These are phyloP conservation scores for Termitomyces sp. DNA, from an alignment of 768 basidiomycete genomes.

Conservation along the genomic window DNA sequence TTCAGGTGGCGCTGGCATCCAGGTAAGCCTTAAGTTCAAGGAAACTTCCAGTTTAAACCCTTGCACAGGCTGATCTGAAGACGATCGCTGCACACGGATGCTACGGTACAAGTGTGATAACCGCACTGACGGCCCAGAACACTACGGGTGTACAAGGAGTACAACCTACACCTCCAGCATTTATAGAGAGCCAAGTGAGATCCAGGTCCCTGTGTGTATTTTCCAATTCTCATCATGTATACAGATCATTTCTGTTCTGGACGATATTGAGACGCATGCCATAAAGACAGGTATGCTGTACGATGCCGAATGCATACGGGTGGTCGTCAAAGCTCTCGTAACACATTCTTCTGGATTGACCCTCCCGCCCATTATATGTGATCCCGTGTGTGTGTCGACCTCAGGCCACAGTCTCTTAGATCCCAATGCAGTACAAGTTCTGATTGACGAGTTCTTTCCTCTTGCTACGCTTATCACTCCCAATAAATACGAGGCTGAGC, in stretches of 20 bases:
- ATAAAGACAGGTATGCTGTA: slow-evolving; percentile 93
- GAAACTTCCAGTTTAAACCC: neutral
- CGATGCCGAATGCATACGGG: slow-evolving; percentile 44
- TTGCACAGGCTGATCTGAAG: slow-evolving; percentile 73
- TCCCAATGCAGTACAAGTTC: slow-evolving; percentile 51
- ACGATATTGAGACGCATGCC: slow-evolving; percentile 63
- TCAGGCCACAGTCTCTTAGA: slow-evolving; percentile 78
- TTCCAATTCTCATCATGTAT: slow-evolving; percentile 1
- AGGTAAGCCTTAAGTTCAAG: slow-evolving; percentile 37
- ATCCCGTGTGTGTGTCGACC: slow-evolving; percentile 90
- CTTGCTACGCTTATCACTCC: slow-evolving; percentile 74
- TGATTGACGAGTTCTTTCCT: slow-evolving; percentile 66
- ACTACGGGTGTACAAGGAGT: slow-evolving; percentile 78
- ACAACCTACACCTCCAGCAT: slow-evolving; percentile 58
- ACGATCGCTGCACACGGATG: slow-evolving; percentile 74
- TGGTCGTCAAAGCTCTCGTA: slow-evolving; percentile 47
- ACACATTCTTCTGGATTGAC: slow-evolving; percentile 25
- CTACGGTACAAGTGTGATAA: slow-evolving; percentile 78
- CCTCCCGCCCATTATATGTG: slow-evolving; percentile 62
- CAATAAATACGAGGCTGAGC: slow-evolving; percentile 75
- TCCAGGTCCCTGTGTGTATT: neutral
- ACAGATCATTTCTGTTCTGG: slow-evolving; percentile 65
- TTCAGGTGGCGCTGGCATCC: slow-evolving; percentile 86
- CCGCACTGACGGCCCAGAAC: slow-evolving; percentile 88
- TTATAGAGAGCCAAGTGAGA: slow-evolving; percentile 70